These are phyloP conservation scores for Casaregolazyma suthepensis DNA, from an alignment of 1,139 yeast species.

Conservation along the genomic window DNA sequence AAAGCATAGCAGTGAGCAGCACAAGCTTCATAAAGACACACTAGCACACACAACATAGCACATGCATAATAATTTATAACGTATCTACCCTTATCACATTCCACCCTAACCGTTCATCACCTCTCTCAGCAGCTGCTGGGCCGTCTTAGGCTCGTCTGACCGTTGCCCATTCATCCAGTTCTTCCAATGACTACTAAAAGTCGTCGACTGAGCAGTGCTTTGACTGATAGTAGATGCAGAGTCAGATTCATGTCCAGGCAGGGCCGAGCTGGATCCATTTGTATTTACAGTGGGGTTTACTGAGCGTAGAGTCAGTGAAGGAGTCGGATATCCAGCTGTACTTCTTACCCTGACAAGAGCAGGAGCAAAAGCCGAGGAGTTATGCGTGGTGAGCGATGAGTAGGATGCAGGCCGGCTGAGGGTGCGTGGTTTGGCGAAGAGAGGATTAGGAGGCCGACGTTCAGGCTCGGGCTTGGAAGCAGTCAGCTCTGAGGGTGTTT, in stretches of 20 bases:
- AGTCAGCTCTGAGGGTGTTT: too few species aligned
- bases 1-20: neutral
- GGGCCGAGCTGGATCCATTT: neutral
- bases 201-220: neutral
- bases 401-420: slow-evolving; percentile 1
- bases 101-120: neutral
- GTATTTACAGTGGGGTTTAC: neutral
- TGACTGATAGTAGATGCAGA: slow-evolving; percentile 7
- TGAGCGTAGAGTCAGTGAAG: slow-evolving; percentile 3
- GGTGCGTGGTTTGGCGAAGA: neutral
- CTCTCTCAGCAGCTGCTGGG: slow-evolving; percentile 2
- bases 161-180: neutral
- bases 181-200: neutral
- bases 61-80: neutral
- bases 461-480: too few species aligned
- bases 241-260: slow-evolving; percentile 4
- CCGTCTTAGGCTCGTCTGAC: neutral
- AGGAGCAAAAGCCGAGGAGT: slow-evolving; percentile 3
- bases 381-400: slow-evolving; percentile 2
- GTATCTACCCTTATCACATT: neutral
- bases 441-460: neutral
- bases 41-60: too few species aligned
- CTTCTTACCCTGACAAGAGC: neutral
- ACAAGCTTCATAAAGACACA: neutral
- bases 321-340: slow-evolving; percentile 3